Evolutionary conservation across 768 basidiomycete genomes (phyloP).

Genomic region (Phlebiopsis flavidoalba): DNA sequence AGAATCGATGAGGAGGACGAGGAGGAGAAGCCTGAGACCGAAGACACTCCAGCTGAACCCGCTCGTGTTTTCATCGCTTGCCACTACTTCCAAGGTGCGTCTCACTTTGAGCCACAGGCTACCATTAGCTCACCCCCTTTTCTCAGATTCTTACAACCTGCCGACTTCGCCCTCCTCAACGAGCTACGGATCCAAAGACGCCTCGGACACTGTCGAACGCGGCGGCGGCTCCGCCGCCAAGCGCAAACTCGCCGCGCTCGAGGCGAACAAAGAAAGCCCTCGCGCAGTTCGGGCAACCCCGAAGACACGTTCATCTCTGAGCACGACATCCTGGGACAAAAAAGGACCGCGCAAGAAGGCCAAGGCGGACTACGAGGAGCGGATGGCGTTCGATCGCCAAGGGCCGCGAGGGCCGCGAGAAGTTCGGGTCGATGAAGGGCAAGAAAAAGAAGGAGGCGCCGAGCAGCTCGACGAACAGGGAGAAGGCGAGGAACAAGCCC

Average conservation of each 20-base stretch:
- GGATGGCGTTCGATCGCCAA: slow-evolving; percentile 88
- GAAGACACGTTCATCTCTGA: slow-evolving; percentile 76
- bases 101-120: neutral
- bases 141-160: slow-evolving; percentile 85
- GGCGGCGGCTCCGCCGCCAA: slow-evolving; percentile 76
- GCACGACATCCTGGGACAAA: slow-evolving; percentile 89
- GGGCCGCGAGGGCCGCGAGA: slow-evolving; percentile 92
- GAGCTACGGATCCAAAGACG: slow-evolving; percentile 83
- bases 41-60: slow-evolving; percentile 17
- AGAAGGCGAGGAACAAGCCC: slow-evolving; percentile 92
- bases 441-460: slow-evolving; percentile 80
- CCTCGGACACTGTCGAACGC: slow-evolving; percentile 60
- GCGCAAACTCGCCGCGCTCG: slow-evolving; percentile 80
- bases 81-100: slow-evolving; percentile 76
- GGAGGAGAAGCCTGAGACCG: slow-evolving; percentile 30
- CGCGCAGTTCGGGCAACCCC: slow-evolving; percentile 34
- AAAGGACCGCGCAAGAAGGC: slow-evolving; percentile 87
- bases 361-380: slow-evolving; percentile 91
- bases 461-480: slow-evolving; percentile 86
- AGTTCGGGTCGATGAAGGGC: slow-evolving; percentile 87
- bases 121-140: neutral
- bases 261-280: slow-evolving; percentile 62
- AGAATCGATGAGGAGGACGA: slow-evolving; percentile 65
- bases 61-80: slow-evolving; percentile 58
- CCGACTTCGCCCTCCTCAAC: slow-evolving; percentile 89